Conservation (phyloP, 495 filamentous ascomycete species). For the Amniculicola lignicola region DNA sequence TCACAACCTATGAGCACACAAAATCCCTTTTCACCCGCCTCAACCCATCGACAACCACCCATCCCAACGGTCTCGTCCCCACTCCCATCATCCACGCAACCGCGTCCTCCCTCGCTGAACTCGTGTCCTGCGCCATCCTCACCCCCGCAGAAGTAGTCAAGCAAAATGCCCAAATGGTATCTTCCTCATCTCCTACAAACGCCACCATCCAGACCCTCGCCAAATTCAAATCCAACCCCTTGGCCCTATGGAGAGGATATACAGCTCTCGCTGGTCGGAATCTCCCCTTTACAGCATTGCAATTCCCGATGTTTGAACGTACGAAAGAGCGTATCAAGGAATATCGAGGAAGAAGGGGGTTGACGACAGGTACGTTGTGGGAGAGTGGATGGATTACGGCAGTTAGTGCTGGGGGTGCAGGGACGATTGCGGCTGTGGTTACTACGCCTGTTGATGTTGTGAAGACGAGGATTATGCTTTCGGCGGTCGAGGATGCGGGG, state of each 20-base stretch:
- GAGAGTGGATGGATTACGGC: conserved; percentile 70
- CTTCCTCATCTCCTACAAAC: conserved; percentile 37
- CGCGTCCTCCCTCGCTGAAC: conserved; percentile 71
- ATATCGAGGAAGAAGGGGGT: conserved; percentile 38
- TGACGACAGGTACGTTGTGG: conserved; percentile 41
- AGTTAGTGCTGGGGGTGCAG: conserved; percentile 64
- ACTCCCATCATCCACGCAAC: conserved; percentile 63
- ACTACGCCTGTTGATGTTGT: conserved; percentile 83
- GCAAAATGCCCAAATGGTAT: conserved; percentile 82
- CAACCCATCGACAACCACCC: conserved; percentile 41
- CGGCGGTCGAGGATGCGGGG: conserved; percentile 49
- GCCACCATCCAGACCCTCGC: conserved; percentile 54
- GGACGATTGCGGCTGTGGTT: conserved; percentile 63
- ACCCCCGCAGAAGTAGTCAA: conserved; percentile 91
- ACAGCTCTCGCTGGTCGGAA: conserved; percentile 74
- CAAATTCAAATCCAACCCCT: conserved; percentile 55
- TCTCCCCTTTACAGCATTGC: conserved; percentile 79
- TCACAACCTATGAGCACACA: conserved; percentile 78
- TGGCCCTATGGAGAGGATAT: conserved; percentile 74
- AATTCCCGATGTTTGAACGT: conserved; percentile 83
- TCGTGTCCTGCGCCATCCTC: conserved; percentile 78
- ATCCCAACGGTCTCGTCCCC: conserved; percentile 47
- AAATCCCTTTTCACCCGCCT: conserved; percentile 56
- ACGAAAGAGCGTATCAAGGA: conserved; percentile 49
- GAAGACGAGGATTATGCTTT: conserved; percentile 70